Evolutionary conservation across 306 rosid species (phyloP).

Genomic region (Rosa lucieae): DNA sequence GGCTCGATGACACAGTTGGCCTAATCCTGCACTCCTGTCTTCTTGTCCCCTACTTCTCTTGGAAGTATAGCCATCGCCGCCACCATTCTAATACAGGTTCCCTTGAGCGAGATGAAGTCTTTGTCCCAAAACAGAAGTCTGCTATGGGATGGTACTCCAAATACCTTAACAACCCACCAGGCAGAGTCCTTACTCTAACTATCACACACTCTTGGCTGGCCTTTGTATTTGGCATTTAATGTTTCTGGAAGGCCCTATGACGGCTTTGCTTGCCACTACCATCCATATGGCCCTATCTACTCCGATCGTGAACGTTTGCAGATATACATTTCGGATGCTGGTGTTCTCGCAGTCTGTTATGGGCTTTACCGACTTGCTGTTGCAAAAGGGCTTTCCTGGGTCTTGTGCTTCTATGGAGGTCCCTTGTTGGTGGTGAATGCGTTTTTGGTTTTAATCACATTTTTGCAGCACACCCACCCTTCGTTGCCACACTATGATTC

Average conservation of each 20-base stretch:
- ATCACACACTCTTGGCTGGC: slow-evolving; percentile 70
- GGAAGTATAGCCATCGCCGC: slow-evolving; percentile 98
- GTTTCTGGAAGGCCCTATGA: slow-evolving; percentile 62
- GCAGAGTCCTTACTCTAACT: slow-evolving; percentile 57
- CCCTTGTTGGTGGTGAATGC: slow-evolving; percentile 81
- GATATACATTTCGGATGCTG: slow-evolving; percentile 62
- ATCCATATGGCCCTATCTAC: slow-evolving; percentile 79
- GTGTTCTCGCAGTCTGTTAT: slow-evolving; percentile 42
- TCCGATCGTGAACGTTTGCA: slow-evolving; percentile 68
- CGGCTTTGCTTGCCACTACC: slow-evolving; percentile 78
- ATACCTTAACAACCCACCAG: slow-evolving; percentile 81
- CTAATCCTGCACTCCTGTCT: slow-evolving; percentile 82
- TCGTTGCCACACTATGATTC: slow-evolving; percentile 84
- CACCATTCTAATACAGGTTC: slow-evolving; percentile 94
- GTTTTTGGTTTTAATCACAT: slow-evolving; percentile 85
- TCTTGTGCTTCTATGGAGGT: slow-evolving; percentile 69
- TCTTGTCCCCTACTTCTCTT: slow-evolving; percentile 91
- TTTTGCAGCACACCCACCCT: slow-evolving; percentile 89
- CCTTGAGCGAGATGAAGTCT: slow-evolving; percentile 87
- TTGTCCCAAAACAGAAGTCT: slow-evolving; percentile 76
- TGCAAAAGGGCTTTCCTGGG: slow-evolving; percentile 79
- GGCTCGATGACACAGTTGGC: slow-evolving; percentile 95
- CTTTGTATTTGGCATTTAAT: slow-evolving; percentile 69
- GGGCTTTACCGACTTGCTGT: slow-evolving; percentile 58
- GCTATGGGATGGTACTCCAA: slow-evolving; percentile 53